Evolutionary conservation across 306 rosid genomes (phyloP).

Genomic region (Lathyrus sativus): DNA sequence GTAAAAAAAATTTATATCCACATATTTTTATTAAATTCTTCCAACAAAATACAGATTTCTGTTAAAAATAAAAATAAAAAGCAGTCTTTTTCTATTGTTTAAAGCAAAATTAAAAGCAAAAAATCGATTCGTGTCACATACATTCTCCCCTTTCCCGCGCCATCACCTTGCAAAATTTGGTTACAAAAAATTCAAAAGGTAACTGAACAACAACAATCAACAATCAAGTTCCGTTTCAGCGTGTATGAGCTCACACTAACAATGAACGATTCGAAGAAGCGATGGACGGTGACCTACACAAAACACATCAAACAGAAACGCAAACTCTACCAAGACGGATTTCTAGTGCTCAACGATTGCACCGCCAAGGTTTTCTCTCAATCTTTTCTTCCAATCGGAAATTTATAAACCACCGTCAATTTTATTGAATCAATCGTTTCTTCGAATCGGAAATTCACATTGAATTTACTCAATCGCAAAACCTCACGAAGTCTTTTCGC

Average conservation of each 20-base stretch:
- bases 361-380: conserved; percentile 60
- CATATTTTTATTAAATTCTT: too few species aligned
- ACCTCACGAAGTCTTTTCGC: neutral
- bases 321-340: conserved; percentile 80
- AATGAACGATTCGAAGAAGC: conserved; percentile 65
- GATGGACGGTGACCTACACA: conserved; percentile 80
- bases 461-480: neutral
- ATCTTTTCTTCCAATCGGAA: neutral
- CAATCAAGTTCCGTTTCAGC: neutral
- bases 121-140: neutral
- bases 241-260: neutral
- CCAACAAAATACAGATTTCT: too few species aligned
- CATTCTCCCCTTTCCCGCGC: conserved; percentile 36
- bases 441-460: neutral
- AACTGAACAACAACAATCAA: neutral
- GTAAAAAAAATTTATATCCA: too few species aligned
- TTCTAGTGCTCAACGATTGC: conserved; percentile 57
- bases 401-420: neutral
- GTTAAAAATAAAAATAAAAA: too few species aligned
- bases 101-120: too few species aligned
- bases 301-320: conserved; percentile 82
- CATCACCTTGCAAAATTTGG: neutral
- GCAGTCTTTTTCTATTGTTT: too few species aligned
- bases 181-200: conserved; percentile 11
- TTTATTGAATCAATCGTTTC: neutral